Evolutionary conservation across 192 early-diverging fungal genomes (phyloP), one percentile per base, ranked within the genome.

Genomic region (Polychytrium aggregatum): DNA sequence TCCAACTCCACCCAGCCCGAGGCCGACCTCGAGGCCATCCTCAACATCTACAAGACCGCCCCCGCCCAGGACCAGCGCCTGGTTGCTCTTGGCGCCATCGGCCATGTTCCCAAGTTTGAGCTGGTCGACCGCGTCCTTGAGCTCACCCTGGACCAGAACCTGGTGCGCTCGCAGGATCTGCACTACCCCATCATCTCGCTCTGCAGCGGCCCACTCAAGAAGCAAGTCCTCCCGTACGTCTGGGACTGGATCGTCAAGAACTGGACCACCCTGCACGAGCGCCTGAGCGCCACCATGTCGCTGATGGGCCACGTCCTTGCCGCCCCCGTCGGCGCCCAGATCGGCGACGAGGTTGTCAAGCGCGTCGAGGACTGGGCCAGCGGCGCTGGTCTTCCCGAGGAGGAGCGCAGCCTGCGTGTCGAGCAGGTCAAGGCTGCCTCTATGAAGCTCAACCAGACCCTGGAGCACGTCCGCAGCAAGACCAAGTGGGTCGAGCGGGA

Each of bases 51-150:
- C 59, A 59, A 58, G 37, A 52, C 56, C 38, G 54, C 60, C 24
- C 10, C 42, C 27, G 41, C 53, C 2, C 29, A 41, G 17, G 50
- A 82, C 64, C 74, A 79, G 54, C 68, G 74, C 26, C 52, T 82
- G 49, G 61, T 59, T 0, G 76, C 82, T 6, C 63, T 88, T 21
- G 60, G 56, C 18, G 50, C 69, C 0, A 62, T 83, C 52, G 78
- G 80, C 6, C 56, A 60, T 41, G 62, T 84, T 1, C 82, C 88
- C 24, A 85, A 92, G 67, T 69, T 87, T 17, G 88, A 89, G 53
- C 72, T 74, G 1, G 67, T 88, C 36, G 42, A 46, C 35, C 36
- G 50, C 28, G 22, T 53, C 21, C 20, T 45, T 9, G 14, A 3
- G 4, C 5, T 41, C 7, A n/a, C 17, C 4, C 22, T n/a, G 4